Conservation (phyloP, 371 early-diverging fungal genomes). For the Batrachochytrium dendrobatidis region DNA sequence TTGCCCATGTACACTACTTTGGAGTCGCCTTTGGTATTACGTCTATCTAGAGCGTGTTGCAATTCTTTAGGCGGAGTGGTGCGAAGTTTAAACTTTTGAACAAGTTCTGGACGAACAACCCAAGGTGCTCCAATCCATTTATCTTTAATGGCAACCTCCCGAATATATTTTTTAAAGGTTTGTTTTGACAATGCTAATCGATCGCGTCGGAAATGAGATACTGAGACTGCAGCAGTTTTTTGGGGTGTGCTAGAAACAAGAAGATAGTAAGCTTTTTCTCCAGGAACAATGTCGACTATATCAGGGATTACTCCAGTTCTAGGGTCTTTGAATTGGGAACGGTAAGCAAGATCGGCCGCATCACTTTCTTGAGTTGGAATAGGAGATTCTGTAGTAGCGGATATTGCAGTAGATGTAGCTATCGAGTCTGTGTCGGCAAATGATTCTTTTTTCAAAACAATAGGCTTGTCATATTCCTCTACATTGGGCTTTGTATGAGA, state of each 20-base stretch:
- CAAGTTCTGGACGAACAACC: constrained; percentile 37
- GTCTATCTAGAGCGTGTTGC: constrained; percentile 12
- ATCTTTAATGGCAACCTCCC: constrained; percentile 59
- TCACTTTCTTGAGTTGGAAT: no score
- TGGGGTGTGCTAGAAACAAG: neutral
- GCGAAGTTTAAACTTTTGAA: constrained; percentile 23
- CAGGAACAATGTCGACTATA: no score
- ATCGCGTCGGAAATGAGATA: constrained; percentile 41
- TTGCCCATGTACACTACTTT: neutral
- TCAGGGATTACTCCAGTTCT: no score
- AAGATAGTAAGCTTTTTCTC: no score
- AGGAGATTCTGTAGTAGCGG: no score
- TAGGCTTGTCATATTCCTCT: no score
- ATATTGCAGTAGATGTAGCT: no score
- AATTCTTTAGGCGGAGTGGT: constrained; percentile 19
- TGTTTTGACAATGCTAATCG: constrained; percentile 61
- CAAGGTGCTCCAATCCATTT: constrained; percentile 67
- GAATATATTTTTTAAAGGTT: constrained; percentile 59
- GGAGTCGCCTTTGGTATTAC: constrained; percentile 10
- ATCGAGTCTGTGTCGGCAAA: no score
- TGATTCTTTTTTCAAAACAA: no score
- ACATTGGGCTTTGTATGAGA: no score
- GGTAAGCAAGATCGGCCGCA: no score
- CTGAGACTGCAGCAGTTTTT: neutral
- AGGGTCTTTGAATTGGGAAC: no score